Evolutionary conservation across 2,329 filamentous ascomycete species (phyloP), one percentile per base, ranked within the genome.

Genomic region (Rachicladosporium sp.): DNA sequence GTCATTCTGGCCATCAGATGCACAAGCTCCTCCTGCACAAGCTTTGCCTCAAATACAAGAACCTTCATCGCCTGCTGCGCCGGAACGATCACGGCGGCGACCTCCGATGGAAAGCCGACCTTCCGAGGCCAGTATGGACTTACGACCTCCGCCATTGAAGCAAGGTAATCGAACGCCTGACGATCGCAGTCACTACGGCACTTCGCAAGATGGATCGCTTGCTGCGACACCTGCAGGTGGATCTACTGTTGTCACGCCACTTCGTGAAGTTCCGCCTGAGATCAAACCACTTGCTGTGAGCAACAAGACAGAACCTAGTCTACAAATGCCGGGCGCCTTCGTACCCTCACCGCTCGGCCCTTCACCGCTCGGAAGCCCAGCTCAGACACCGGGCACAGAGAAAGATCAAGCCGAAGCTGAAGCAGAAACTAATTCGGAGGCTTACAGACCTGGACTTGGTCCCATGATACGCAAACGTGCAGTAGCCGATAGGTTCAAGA

Each of bases 381-480:
- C 46, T 10, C 42, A 32, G 21, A 44, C 48, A 4, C 49, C 49
- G 7, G 34, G 37, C 2, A 46, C 46, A 10, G 53, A 53, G 35
- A 43, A 38, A 15, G 40, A 38, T 4, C 43, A 47, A 36, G 46
- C 46, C 30, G 33, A 43, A 23, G 38, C 11, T 11, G 29, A 35
- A 19, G 30, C 36, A 4, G 43, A 45, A 60, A 31, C 21, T 5
- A 36, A 38, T n/a, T 27, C 32, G 3, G 70, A 71, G 33, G 59
- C 62, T 23, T 67, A 71, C 48, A 69, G 84, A n/a, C 85, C 86
- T 11, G 87, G 86, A 1, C 70, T 93, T 5, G 86, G 86, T 0
- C 85, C 87, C 2, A 94, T 94, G 88, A 81, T 95, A 52, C 89
- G 85, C 61, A 76, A 80, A 46, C 85, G 84, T 55, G 76, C 74